These are phyloP conservation scores for Melocanna baccifera DNA, from an alignment of 176 grass and related monocot species.

Conservation along the genomic window DNA sequence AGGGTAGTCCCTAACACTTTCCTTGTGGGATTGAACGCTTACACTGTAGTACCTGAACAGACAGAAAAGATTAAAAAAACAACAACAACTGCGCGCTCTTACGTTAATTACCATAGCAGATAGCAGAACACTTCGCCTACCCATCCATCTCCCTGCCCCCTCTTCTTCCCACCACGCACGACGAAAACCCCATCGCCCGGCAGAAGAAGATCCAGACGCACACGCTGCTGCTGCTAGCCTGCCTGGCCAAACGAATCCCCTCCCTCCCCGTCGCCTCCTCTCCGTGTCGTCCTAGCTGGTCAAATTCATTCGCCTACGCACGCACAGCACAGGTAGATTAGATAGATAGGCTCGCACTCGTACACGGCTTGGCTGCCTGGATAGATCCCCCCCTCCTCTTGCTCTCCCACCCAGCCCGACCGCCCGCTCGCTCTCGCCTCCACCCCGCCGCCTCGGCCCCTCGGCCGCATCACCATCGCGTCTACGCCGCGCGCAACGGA, in stretches of 20 bases:
- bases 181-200: neutral
- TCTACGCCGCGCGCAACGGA: neutral
- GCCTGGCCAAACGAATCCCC: neutral
- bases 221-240: neutral
- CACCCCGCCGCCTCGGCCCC: neutral
- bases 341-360: neutral
- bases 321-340: neutral
- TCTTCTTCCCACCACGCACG: slow-evolving; percentile 2
- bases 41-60: slow-evolving; percentile 7
- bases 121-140: neutral
- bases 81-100: neutral
- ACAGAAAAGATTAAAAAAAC: neutral
- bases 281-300: slow-evolving; percentile 28
- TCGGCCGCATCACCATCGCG: neutral
- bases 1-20: slow-evolving; percentile 2
- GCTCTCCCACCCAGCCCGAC: neutral
- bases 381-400: slow-evolving; percentile 15
- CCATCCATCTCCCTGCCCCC: neutral
- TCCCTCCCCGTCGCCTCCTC: neutral
- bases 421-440: neutral
- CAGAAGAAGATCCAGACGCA: neutral
- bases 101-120: slow-evolving; percentile 1
- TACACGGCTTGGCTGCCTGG: neutral
- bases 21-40: neutral
- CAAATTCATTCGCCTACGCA: slow-evolving; percentile 6